These are phyloP conservation scores for Elsinoe australis DNA, from an alignment of 2,329 filamentous ascomycete genomes.

Conservation along the genomic window DNA sequence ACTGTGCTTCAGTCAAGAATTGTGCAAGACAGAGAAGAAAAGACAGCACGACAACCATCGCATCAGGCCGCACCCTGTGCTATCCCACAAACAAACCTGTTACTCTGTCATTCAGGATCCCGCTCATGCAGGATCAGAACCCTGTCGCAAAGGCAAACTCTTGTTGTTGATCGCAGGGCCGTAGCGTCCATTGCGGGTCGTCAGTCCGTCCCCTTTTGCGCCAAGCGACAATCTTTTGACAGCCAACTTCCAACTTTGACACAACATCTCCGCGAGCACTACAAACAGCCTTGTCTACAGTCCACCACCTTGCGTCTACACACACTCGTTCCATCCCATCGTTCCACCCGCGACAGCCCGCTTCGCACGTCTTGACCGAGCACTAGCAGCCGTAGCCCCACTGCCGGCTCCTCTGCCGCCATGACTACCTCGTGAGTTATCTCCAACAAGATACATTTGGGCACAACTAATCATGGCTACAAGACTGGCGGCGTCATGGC, in stretches of 20 bases:
- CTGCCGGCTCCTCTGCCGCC: slow-evolving; percentile 1
- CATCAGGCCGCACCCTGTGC: no score
- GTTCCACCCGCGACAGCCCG: not conserved
- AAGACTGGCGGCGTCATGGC: slow-evolving; percentile 57
- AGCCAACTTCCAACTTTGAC: not conserved
- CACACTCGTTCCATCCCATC: slow-evolving; percentile 4
- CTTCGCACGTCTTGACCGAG: not conserved
- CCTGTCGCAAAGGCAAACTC: not conserved
- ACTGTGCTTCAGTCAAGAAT: no score
- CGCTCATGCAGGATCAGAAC: not conserved
- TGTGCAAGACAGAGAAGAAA: no score
- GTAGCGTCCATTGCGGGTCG: slow-evolving; percentile 12
- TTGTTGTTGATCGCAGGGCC: slow-evolving; percentile 12
- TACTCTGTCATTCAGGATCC: no score
- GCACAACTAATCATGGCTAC: not conserved
- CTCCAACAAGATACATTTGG: not conserved
- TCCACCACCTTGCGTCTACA: not conserved
- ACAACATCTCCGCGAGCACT: not conserved
- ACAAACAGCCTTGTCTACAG: not conserved
- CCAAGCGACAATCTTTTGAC: slow-evolving; percentile 6
- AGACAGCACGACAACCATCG: no score
- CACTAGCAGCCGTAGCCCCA: not conserved
- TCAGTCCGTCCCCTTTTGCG: slow-evolving; percentile 6
- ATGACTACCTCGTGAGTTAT: slow-evolving; percentile 15
- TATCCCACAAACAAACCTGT: no score